Conservation (phyloP, 805 yeast genomes). For the Candida bentonensis region DNA sequence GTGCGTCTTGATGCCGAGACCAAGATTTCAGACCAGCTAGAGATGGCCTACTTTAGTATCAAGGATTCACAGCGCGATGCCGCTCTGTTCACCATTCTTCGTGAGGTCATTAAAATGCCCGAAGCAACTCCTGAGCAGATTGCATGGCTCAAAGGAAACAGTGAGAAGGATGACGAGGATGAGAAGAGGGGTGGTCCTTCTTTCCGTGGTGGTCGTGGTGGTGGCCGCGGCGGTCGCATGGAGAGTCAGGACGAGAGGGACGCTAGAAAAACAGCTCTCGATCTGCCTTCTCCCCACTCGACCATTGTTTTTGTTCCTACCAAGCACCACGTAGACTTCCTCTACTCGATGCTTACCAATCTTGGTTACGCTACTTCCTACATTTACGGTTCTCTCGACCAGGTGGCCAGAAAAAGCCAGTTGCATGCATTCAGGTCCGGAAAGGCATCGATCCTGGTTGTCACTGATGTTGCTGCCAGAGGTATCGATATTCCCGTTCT, state of each 20-base stretch:
- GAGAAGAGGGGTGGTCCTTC: constrained; percentile 18
- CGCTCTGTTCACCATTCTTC: constrained; percentile 58
- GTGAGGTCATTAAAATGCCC: constrained; percentile 76
- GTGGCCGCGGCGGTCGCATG: constrained; percentile 2
- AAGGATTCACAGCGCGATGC: constrained; percentile 86
- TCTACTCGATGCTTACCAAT: constrained; percentile 51
- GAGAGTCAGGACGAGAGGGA: constrained; percentile 38
- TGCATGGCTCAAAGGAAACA: constrained; percentile 30
- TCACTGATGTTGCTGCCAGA: constrained; percentile 88
- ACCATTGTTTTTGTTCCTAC: constrained; percentile 95
- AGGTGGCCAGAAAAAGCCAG: constrained; percentile 85
- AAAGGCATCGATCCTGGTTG: constrained; percentile 73
- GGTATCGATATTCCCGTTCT: constrained; percentile 97
- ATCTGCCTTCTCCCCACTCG: constrained; percentile 69
- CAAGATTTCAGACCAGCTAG: constrained; percentile 78
- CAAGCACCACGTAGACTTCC: constrained; percentile 92
- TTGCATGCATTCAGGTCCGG: constrained; percentile 76
- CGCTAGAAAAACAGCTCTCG: constrained; percentile 53
- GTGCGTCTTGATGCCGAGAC: constrained; percentile 89
- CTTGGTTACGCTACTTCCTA: constrained; percentile 81
- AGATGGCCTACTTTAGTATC: constrained; percentile 73
- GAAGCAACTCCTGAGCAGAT: constrained; percentile 58
- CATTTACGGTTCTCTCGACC: constrained; percentile 90
- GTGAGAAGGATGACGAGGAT: constrained; percentile 36
- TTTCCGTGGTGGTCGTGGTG: not conserved